phyloP scores from a whole-genome alignment of 129 eudicot species.

The Oenanthe sinensis region DNA sequence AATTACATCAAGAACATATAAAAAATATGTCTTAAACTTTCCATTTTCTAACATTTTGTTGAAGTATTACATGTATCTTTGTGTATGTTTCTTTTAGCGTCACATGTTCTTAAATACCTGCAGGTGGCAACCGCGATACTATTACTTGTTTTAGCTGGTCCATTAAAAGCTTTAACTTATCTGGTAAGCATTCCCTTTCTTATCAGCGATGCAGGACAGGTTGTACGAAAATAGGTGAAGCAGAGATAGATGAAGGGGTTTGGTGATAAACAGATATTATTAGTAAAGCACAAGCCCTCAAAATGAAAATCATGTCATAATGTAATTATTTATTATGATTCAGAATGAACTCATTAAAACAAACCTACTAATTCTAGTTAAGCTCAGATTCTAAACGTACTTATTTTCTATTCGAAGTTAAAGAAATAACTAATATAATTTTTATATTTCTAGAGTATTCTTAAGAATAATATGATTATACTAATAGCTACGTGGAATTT shows the following conservation, averaged over 20 bases:
- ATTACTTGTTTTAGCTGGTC: constrained; percentile 81
- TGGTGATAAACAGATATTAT: background rate
- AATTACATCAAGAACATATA: too few species aligned
- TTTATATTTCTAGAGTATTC: too few species aligned
- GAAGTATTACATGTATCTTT: background rate
- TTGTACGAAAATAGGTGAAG: background rate
- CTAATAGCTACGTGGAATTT: too few species aligned
- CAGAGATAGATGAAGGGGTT: background rate
- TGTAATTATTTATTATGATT: background rate
- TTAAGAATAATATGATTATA: too few species aligned
- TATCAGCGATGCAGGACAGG: background rate
- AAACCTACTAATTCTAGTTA: background rate
- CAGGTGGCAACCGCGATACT: constrained; percentile 85
- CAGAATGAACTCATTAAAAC: background rate
- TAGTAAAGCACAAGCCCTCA: background rate
- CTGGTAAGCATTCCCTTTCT: constrained; percentile 40
- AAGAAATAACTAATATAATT: too few species aligned
- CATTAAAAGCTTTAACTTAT: constrained; percentile 73
- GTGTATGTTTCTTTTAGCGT: background rate
- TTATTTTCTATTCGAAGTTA: background rate
- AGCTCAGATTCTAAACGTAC: background rate
- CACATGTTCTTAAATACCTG: background rate
- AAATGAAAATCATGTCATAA: background rate
- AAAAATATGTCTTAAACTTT: too few species aligned
- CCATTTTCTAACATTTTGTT: too few species aligned